Conservation (phyloP, 2,329 filamentous ascomycete species). For the Exophiala xenobiotica region DNA sequence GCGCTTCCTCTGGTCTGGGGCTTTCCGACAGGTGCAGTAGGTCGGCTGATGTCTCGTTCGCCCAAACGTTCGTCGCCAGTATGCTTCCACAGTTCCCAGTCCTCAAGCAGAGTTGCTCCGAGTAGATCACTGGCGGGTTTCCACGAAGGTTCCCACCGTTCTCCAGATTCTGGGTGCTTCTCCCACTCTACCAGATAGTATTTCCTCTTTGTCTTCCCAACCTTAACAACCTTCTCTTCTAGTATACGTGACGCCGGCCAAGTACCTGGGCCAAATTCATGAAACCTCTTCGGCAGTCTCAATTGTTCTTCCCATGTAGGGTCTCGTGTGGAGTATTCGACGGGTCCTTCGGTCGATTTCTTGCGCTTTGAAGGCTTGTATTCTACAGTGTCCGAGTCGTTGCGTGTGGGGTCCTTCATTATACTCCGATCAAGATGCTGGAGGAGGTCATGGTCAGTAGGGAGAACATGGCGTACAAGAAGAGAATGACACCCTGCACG, state of each 20-base stretch:
- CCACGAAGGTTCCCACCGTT: slow-evolving; percentile 28
- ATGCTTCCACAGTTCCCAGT: slow-evolving; percentile 10
- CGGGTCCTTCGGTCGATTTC: slow-evolving; percentile 7
- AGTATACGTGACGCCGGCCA: slow-evolving; percentile 32
- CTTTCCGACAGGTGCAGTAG: slow-evolving; percentile 13
- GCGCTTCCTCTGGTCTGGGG: slow-evolving; percentile 4
- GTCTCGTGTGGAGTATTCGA: slow-evolving; percentile 8
- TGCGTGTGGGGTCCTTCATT: slow-evolving; percentile 23
- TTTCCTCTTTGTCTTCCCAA: slow-evolving; percentile 16
- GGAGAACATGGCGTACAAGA: slow-evolving; percentile 7
- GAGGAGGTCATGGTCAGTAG: slow-evolving; percentile 20
- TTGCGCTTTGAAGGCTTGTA: slow-evolving; percentile 20
- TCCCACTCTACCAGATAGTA: slow-evolving; percentile 29
- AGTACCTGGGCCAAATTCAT: slow-evolving; percentile 9
- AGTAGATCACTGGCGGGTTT: slow-evolving; percentile 13
- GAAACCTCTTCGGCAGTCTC: slow-evolving; percentile 11
- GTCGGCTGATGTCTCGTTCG: background rate
- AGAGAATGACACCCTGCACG: background rate
- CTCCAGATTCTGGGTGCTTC: slow-evolving; percentile 20
- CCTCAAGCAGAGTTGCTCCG: slow-evolving; percentile 1
- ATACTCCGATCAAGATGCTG: slow-evolving; percentile 13
- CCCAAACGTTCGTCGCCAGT: background rate
- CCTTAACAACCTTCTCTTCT: slow-evolving; percentile 41
- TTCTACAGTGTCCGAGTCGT: slow-evolving; percentile 6
- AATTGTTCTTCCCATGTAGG: slow-evolving; percentile 24